phyloP scores from a whole-genome alignment of 2,329 filamentous ascomycete species.

The Diplodia seriata region DNA sequence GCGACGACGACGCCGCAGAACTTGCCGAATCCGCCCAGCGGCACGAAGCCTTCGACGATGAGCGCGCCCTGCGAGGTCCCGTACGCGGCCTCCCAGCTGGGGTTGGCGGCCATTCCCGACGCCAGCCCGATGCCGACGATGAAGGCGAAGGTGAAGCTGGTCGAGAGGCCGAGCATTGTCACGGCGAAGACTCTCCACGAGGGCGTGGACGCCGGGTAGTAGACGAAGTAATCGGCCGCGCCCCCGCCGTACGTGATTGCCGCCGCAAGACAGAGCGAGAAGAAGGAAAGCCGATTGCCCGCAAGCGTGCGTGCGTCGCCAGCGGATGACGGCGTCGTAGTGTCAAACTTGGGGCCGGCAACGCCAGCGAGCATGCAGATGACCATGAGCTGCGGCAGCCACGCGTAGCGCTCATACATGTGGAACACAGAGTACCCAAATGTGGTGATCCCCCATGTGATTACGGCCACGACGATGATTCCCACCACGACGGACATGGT shows the following conservation, averaged over 20 bases:
- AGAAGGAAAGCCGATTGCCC: constrained; percentile 70
- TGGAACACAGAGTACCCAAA: constrained; percentile 74
- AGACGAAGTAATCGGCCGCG: constrained; percentile 73
- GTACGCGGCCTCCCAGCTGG: constrained; percentile 65
- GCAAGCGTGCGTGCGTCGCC: constrained; percentile 61
- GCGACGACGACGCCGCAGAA: constrained; percentile 71
- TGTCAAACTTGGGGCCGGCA: constrained; percentile 66
- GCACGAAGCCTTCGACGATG: constrained; percentile 66
- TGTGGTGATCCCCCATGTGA: constrained; percentile 69
- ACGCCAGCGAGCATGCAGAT: constrained; percentile 68
- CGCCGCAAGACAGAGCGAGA: constrained; percentile 70
- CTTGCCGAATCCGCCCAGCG: constrained; percentile 67
- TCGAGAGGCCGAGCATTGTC: constrained; percentile 62
- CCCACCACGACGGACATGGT: constrained; percentile 69
- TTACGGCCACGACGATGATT: constrained; percentile 68
- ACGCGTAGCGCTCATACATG: constrained; percentile 71
- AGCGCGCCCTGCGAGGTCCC: constrained; percentile 66
- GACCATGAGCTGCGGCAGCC: constrained; percentile 68
- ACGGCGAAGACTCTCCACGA: constrained; percentile 62
- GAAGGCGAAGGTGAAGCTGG: constrained; percentile 67
- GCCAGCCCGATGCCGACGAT: constrained; percentile 68
- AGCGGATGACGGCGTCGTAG: constrained; percentile 55
- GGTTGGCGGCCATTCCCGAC: constrained; percentile 60
- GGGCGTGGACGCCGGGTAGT: constrained; percentile 64
- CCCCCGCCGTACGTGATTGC: constrained; percentile 69